These are phyloP conservation scores for Penicillium steckii DNA, from an alignment of 495 filamentous ascomycete species.

Conservation along the genomic window DNA sequence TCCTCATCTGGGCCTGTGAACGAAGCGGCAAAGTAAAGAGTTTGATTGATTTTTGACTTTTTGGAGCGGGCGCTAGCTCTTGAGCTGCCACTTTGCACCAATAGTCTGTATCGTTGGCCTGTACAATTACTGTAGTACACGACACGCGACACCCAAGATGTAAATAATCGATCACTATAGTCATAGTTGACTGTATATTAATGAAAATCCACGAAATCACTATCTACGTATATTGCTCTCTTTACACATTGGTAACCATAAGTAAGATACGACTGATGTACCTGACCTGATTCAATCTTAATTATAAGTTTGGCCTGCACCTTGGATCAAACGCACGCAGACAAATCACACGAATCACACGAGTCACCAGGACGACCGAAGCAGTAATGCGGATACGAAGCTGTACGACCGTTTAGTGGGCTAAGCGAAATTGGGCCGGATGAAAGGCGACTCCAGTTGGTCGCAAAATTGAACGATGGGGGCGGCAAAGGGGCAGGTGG, in stretches of 20 bases:
- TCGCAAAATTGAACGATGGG: constrained; percentile 20
- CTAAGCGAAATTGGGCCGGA: constrained; percentile 39
- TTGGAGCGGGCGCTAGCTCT: neutral
- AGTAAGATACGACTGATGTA: neutral
- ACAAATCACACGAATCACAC: no score
- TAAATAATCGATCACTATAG: no score
- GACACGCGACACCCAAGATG: neutral
- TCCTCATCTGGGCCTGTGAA: constrained; percentile 19
- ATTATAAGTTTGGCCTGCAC: no score
- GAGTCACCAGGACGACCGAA: constrained; percentile 2
- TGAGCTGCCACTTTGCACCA: neutral
- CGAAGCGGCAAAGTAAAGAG: constrained; percentile 3
- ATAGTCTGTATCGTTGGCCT: neutral
- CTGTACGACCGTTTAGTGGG: constrained; percentile 24
- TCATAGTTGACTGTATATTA: no score
- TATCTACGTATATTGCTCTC: no score
- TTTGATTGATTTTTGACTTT: constrained; percentile 5
- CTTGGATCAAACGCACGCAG: neutral
- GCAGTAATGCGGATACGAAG: constrained; percentile 2
- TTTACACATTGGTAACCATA: no score
- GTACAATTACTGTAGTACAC: no score
- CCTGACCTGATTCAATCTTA: no score
- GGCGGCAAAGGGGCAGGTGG: constrained; percentile 1
- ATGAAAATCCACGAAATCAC: no score
- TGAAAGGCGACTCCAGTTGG: constrained; percentile 32